These are phyloP conservation scores for Wickerhamiella qilinensis DNA, from an alignment of 805 yeast genomes.

Conservation along the genomic window DNA sequence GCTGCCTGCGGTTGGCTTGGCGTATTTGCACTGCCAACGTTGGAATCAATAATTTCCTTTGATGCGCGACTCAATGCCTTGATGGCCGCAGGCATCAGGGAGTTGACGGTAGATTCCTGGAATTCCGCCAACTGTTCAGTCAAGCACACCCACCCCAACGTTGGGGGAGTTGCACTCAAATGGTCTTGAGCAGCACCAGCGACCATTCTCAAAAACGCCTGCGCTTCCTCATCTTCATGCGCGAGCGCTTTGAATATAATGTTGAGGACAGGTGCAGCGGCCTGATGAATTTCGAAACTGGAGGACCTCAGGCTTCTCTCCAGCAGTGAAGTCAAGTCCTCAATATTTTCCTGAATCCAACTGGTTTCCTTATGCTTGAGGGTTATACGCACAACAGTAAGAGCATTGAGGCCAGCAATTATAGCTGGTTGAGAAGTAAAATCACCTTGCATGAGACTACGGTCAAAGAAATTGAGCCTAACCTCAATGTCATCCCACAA, in stretches of 20 bases:
- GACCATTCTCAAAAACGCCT: conserved; percentile 3
- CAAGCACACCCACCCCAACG: conserved; percentile 68
- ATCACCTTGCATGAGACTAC: conserved; percentile 68
- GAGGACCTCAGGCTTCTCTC: conserved; percentile 72
- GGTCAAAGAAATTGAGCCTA: conserved; percentile 72
- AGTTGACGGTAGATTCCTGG: conserved; percentile 58
- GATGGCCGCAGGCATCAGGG: conserved; percentile 61
- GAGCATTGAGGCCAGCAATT: conserved; percentile 74
- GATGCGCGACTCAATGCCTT: conserved; percentile 43
- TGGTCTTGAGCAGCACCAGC: conserved; percentile 58
- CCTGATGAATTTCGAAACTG: conserved; percentile 76
- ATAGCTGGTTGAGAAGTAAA: conserved; percentile 40
- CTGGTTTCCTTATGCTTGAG: conserved; percentile 57
- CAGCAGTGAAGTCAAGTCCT: conserved; percentile 52
- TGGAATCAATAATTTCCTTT: conserved; percentile 9
- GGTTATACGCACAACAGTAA: conserved; percentile 75
- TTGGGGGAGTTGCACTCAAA: conserved; percentile 49
- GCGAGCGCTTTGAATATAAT: conserved; percentile 44
- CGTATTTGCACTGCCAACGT: neutral
- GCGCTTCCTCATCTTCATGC: conserved; percentile 28
- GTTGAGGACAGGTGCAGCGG: conserved; percentile 57
- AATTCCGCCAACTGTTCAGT: conserved; percentile 52
- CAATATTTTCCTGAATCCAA: conserved; percentile 66
- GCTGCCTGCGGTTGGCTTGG: neutral
- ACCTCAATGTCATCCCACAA: conserved; percentile 88